phyloP scores from a whole-genome alignment of 1,284 basidiomycete species.

The Megacollybia platyphylla region DNA sequence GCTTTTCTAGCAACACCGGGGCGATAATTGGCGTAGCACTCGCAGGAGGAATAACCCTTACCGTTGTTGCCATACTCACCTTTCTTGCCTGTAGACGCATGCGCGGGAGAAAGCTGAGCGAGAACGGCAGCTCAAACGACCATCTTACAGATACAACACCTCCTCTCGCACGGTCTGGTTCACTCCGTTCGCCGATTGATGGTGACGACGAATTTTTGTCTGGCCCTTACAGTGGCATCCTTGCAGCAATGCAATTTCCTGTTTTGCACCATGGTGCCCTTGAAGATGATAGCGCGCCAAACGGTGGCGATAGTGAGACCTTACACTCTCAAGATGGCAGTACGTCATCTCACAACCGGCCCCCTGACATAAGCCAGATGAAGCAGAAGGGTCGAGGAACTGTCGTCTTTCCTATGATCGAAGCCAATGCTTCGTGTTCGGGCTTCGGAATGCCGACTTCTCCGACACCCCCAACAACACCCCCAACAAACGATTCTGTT shows the following conservation, averaged over 20 bases:
- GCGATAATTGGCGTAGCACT: conserved; percentile 22
- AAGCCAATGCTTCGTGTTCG: too few species aligned
- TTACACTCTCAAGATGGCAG: too few species aligned
- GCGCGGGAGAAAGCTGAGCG: conserved; percentile 6
- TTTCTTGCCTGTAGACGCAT: conserved; percentile 16
- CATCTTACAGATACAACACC: conserved; percentile 8
- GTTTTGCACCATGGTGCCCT: neutral
- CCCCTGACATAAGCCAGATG: too few species aligned
- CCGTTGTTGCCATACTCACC: conserved; percentile 11
- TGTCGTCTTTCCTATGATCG: too few species aligned
- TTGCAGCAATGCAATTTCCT: neutral
- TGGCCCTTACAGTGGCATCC: neutral
- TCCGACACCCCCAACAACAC: too few species aligned
- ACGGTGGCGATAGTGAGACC: too few species aligned
- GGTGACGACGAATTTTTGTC: neutral
- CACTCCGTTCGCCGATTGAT: neutral
- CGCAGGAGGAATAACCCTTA: conserved; percentile 11
- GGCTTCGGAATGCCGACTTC: too few species aligned
- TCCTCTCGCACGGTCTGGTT: conserved; percentile 8
- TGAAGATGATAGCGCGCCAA: neutral
- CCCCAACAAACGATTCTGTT: too few species aligned
- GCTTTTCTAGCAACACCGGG: conserved; percentile 19
- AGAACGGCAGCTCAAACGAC: conserved; percentile 7
- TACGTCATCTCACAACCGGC: too few species aligned
- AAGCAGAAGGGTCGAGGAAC: too few species aligned